phyloP scores from a whole-genome alignment of 169 alveolate genomes.

The Perkinsus olseni region DNA sequence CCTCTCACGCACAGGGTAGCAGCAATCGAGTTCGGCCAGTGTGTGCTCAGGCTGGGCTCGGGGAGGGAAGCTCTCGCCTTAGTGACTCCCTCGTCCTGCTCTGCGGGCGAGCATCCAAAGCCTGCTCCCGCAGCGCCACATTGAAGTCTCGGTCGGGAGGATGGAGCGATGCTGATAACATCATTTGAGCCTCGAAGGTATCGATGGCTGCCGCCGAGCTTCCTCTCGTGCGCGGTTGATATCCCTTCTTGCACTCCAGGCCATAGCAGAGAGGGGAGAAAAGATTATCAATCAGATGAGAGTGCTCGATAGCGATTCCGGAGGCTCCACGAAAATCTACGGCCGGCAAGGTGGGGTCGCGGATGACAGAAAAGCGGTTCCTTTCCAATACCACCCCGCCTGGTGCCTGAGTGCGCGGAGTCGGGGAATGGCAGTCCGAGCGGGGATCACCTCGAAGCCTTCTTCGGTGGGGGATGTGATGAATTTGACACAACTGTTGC shows the following conservation, averaged over 20 bases:
- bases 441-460: background rate
- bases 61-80: background rate
- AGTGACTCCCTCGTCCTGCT: background rate
- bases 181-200: background rate
- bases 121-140: background rate
- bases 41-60: background rate
- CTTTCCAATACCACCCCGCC: background rate
- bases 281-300: background rate
- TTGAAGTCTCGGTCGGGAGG: background rate
- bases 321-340: background rate
- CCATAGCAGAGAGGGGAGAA: background rate
- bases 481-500: background rate
- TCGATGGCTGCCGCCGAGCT: background rate
- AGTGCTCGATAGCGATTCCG: background rate
- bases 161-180: background rate
- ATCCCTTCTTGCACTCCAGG: background rate
- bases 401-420: background rate
- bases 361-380: background rate
- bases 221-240: background rate
- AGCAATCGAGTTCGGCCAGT: background rate
- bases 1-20: background rate
- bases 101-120: background rate
- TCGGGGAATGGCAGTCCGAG: too few species aligned
- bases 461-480: background rate
- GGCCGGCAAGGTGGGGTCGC: background rate